Evolutionary conservation across 2,329 filamentous ascomycete genomes (phyloP), one percentile per base, ranked within the genome.

Genomic region (Talaromyces atroroseus): DNA sequence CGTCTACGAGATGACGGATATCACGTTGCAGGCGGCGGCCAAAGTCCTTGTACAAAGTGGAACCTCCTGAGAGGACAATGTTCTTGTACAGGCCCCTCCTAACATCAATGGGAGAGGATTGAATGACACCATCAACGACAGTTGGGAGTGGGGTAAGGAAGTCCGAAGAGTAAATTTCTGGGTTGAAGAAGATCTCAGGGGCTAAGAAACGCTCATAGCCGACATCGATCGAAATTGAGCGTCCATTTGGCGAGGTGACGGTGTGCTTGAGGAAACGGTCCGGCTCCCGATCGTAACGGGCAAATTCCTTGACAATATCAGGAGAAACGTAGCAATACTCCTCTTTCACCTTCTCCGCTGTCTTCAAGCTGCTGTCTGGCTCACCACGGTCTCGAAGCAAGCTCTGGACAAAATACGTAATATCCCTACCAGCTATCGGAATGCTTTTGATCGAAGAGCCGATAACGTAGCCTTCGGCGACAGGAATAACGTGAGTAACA

Each of bases 101-200:
- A 47, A 99, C 95, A 70, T 99, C 94, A 66, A 99, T 99, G 44
- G 94, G 94, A 34, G 92, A 96, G 56, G 91, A 92, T 76, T 99
- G 94, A 66, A 99, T 99, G 61, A 97, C 94, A 56, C 88, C 88
- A 70, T 99, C 94, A 60, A 99, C 95, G 51, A 99, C 94, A 51
- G 84, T 89, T 23, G 94, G 94, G 8, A 99, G 83, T 14, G 94
- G 94, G 12, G 94, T 99, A 63, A 99, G 79, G 80, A 99, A 99
- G 72, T 99, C 94, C 63, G 92, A 97, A 60, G 90, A 96, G 82
- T 97, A 97, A 68, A 99, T 99, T 78, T 99, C 94, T 29, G 94
- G 94, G 76, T 99, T 99, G 84, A 99, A 99, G 78, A 99, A 99
- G 70, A 99, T 99, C 74, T 99, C 94, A 23, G 95, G 95, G 2